Evolutionary conservation across 1,139 yeast genomes (phyloP), one percentile per base, ranked within the genome.

Genomic region (Yamadazyma membranifaciens): DNA sequence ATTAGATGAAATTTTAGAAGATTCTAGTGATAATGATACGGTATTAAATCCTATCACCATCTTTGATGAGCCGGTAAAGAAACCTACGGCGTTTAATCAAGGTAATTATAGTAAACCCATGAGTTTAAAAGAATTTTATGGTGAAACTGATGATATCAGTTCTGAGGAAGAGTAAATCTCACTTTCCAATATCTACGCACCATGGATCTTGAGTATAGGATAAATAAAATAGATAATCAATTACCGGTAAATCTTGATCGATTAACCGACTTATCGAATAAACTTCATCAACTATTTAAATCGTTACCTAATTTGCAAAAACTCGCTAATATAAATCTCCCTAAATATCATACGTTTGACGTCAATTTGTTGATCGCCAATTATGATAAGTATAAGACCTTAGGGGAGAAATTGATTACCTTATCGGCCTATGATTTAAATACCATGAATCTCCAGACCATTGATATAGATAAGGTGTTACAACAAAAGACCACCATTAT

Each of bases 1-100:
- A 48, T 54, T 72, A 30, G 64, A 69, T 43, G 75, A 71, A 48
- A 74, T 69, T 2, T 50, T 72, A 33, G 73, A 60, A 33, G 64
- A 59, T 39, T 41, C 41, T 6, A 37, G 44, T 15, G 54, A 46
- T 33, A 52, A 44, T 14, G 50, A 48, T 5, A 37, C 39, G 20
- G 24, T 30, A n/a, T 52, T 49, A 10, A 47, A 30, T 11, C 46
- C 45, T 9, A 50, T 45, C 13, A 49, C 39, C 16, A 45, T 45
- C 33, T 42, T 39, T n/a, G 55, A 48, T 20, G 38, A 38, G 14
- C 39, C 43, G 4, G 16, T 27, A 3, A 35, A 33, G 24, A 20
- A 39, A 31, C 26, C 33, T 15, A 31, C 33, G 3, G 25, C 29
- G 2, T 14, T 37, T 11, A 30, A 9, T 13, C 24, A 20, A 20